Percentiles rank a stretch among this genome's conserved stretches.
Evolutionary conservation across 805 yeast genomes (phyloP).

Genomic region (Sugiyamaella qingdaonensis): DNA sequence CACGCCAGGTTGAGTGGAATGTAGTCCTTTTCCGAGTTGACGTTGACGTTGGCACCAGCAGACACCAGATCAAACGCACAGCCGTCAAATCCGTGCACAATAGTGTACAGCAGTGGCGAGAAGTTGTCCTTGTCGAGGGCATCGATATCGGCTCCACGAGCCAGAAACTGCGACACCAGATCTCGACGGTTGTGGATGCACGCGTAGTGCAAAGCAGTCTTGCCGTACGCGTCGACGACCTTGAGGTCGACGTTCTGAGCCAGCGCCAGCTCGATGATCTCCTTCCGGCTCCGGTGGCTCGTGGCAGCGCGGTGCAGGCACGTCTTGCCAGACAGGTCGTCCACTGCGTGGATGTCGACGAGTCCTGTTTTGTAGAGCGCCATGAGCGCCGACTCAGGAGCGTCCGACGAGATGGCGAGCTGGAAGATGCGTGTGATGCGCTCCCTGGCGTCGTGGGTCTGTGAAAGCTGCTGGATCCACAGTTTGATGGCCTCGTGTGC

Average conservation of each 20-base stretch:
- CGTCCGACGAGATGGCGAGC: conserved; percentile 59
- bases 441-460: conserved; percentile 38
- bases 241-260: conserved; percentile 28
- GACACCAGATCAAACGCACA: conserved; percentile 48
- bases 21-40: conserved; percentile 44
- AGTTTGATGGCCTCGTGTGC: conserved; percentile 40
- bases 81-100: conserved; percentile 59
- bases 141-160: conserved; percentile 35
- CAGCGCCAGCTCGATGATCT: conserved; percentile 31
- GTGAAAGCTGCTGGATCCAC: conserved; percentile 42
- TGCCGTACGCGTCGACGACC: conserved; percentile 45
- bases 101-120: conserved; percentile 79
- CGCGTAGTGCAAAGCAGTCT: conserved; percentile 85
- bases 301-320: conserved; percentile 64
- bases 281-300: conserved; percentile 22
- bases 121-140: conserved; percentile 42
- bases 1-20: conserved; percentile 77
- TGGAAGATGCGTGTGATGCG: conserved; percentile 68
- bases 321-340: conserved; percentile 69
- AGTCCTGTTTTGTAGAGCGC: conserved; percentile 44
- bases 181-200: conserved; percentile 49
- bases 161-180: conserved; percentile 41
- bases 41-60: conserved; percentile 41
- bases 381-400: conserved; percentile 58
- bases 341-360: conserved; percentile 60